Evolutionary conservation across 2,329 filamentous ascomycete genomes (phyloP).

Genomic region (Penicillium verrucosum): DNA sequence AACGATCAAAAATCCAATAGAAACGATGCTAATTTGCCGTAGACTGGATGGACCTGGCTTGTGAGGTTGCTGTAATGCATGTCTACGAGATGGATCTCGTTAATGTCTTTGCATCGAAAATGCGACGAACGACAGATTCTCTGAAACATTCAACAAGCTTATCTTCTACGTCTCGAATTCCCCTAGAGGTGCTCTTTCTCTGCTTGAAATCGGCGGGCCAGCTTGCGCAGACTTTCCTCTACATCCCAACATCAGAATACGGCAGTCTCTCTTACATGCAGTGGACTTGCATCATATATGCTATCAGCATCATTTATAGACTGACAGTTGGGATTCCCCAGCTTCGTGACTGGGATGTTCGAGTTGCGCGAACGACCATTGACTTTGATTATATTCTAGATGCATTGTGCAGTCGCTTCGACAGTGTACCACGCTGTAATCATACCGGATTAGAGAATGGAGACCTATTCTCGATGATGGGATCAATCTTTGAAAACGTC

Average conservation of each 20-base stretch:
- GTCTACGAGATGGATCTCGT: neutral
- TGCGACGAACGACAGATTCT: neutral
- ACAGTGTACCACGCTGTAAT: neutral
- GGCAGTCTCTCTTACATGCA: neutral
- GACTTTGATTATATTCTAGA: neutral
- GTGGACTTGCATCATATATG: neutral
- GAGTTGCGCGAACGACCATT: neutral
- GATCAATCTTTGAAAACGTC: neutral
- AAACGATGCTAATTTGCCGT: neutral
- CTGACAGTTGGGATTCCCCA: neutral
- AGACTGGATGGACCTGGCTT: neutral
- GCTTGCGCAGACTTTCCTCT: neutral
- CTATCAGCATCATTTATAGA: neutral
- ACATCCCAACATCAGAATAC: neutral
- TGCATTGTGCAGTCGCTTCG: neutral
- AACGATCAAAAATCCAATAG: neutral
- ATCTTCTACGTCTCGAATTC: neutral
- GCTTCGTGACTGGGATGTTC: neutral
- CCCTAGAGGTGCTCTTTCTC: neutral
- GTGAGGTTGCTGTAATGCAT: neutral
- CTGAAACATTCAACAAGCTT: neutral
- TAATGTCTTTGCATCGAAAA: neutral
- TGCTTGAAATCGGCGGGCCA: neutral
- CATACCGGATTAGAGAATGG: neutral
- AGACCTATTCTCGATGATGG: neutral